Evolutionary conservation across 148 eudicot genomes (phyloP), one percentile per base, ranked within the genome.

Genomic region (Agrostemma githago): DNA sequence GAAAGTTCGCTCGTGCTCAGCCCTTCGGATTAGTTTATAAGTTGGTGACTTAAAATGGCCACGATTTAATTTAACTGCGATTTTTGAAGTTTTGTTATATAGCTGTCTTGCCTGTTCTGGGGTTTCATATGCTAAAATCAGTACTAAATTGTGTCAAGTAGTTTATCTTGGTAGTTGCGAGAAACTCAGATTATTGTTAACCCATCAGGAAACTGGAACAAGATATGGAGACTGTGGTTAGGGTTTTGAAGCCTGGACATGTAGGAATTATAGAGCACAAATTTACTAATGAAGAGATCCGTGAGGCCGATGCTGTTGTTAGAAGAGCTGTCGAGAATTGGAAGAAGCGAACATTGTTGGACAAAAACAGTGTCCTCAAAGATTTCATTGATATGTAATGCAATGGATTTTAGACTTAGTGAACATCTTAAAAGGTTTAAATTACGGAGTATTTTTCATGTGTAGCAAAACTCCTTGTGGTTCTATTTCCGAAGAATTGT

Each of bases 251-350:
- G 79, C 99, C 99, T 62, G 97, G 99, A 66, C 97, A 93, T 70
- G 77, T 95, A 84, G 99, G 99, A 66, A 86, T 90, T 42, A 81
- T 86, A 62, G 97, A 94, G 61, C 97, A 95, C 86, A 95, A 92
- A 78, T 95, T 92, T 75, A 82, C 88, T 14, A 84, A 88, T 17
- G 89, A 87, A 73, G 99, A 92, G 88, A 90, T 92, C 77, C 74
- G 68, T 5, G 81, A 85, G 72, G 99, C 97, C 8, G 80, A 86
- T 61, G 78, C 83, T 39, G 78, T 86, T 12, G 93, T 90, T 71
- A 81, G 73, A 63, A 85, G 78, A 78, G 96, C 99, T 26, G 83
- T 92, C 38, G 83, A 75, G 73, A 92, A 89, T 81, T 95, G 99
- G 99, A 78, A 73, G 78, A 87, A 84, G 83, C 85, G 86, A 71